Evolutionary conservation across 768 basidiomycete genomes (phyloP).

Genomic region (Lactifluus hygrophoroides): DNA sequence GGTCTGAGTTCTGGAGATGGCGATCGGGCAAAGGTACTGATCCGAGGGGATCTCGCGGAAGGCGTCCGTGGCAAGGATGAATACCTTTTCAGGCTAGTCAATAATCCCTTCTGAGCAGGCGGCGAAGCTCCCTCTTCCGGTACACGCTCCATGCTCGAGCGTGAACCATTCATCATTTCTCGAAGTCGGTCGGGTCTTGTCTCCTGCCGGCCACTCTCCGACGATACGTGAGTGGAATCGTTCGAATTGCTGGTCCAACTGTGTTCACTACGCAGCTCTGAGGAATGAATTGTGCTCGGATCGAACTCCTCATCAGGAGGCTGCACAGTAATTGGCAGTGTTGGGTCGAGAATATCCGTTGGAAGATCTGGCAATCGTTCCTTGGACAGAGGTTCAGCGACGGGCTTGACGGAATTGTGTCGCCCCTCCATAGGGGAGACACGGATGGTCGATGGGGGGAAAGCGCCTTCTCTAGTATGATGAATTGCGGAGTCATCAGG

Average conservation of each 20-base stretch:
- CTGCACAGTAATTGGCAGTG: background rate
- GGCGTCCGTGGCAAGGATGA: slow-evolving; percentile 61
- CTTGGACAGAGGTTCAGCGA: slow-evolving; percentile 13
- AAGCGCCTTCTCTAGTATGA: slow-evolving; percentile 53
- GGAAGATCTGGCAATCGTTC: slow-evolving; percentile 4
- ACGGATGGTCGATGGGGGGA: slow-evolving; percentile 38
- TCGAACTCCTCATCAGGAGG: background rate
- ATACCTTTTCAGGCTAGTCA: slow-evolving; percentile 34
- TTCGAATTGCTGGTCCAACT: slow-evolving; percentile 27
- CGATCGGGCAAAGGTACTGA: slow-evolving; percentile 14
- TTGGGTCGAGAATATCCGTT: background rate
- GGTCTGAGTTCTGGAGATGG: slow-evolving; percentile 22
- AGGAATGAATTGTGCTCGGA: background rate
- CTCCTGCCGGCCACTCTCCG: slow-evolving; percentile 21
- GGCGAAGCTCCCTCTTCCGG: slow-evolving; percentile 7
- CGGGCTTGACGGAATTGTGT: background rate
- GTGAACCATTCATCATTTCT: background rate
- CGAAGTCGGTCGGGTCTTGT: background rate
- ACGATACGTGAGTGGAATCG: slow-evolving; percentile 8
- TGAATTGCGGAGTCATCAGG: background rate
- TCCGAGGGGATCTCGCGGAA: slow-evolving; percentile 29
- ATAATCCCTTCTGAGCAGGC: slow-evolving; percentile 22
- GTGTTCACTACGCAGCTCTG: slow-evolving; percentile 20
- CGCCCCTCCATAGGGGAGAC: slow-evolving; percentile 11
- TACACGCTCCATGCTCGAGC: background rate